Evolutionary conservation across 73 alveolate genomes (phyloP).

Genomic region (Paramecium sonneborni): DNA sequence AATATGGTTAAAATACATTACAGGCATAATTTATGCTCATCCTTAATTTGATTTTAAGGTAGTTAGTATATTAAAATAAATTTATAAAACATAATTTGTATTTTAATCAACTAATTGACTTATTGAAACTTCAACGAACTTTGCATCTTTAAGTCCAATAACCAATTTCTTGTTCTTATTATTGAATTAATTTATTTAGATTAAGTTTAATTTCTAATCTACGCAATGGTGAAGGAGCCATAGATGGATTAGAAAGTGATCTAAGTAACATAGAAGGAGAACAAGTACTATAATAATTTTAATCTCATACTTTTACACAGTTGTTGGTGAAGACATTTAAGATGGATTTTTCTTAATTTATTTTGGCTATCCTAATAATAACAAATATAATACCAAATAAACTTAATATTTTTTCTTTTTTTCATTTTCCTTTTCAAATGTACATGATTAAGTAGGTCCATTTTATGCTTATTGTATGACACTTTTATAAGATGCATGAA

Average conservation of each 20-base stretch:
- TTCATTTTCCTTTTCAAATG: constrained; percentile 54
- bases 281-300: background rate
- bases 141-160: constrained; percentile 51
- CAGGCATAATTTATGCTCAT: constrained; percentile 55
- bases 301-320: background rate
- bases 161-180: constrained; percentile 31
- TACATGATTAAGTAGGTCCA: constrained; percentile 40
- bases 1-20: background rate
- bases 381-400: background rate
- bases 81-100: constrained; percentile 3
- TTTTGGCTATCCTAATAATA: background rate
- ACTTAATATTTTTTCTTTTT: constrained; percentile 54
- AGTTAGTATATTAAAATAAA: constrained; percentile 31
- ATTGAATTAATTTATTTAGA: constrained; percentile 4
- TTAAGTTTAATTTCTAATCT: constrained; percentile 27
- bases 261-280: constrained; percentile 49
- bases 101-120: background rate
- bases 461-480: background rate
- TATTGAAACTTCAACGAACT: background rate
- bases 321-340: constrained; percentile 38
- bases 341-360: constrained; percentile 15
- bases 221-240: constrained; percentile 31
- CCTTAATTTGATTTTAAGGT: constrained; percentile 36
- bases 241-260: constrained; percentile 36
- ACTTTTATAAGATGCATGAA: constrained; percentile 42